These are phyloP conservation scores for Pyrenochaeta sp. DNA, from an alignment of 2,329 filamentous ascomycete genomes.

Conservation along the genomic window DNA sequence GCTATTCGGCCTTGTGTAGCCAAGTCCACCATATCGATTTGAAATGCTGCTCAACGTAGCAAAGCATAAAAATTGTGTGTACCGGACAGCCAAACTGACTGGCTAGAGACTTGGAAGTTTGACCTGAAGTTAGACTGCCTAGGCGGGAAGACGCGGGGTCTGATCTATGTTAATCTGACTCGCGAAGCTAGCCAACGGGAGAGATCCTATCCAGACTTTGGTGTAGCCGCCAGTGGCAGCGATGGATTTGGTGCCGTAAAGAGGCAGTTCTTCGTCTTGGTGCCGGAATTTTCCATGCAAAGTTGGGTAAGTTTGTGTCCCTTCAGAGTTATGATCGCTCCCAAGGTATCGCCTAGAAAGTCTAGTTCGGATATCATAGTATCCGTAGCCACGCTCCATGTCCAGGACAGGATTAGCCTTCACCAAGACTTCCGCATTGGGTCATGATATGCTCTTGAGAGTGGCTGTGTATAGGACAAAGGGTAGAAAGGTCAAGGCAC, in stretches of 20 bases:
- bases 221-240: slow-evolving; percentile 6
- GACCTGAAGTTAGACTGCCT: slow-evolving; percentile 1
- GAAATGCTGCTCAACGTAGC: slow-evolving; percentile 10
- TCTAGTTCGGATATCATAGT: slow-evolving; percentile 28
- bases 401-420: slow-evolving; percentile 9
- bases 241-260: slow-evolving; percentile 4
- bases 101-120: slow-evolving; percentile 15
- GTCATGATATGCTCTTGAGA: slow-evolving; percentile 2
- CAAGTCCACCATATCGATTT: slow-evolving; percentile 24
- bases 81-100: slow-evolving; percentile 1
- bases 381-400: slow-evolving; percentile 25
- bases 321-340: slow-evolving; percentile 21
- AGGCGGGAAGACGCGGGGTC: slow-evolving; percentile 1
- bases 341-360: slow-evolving; percentile 42
- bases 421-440: slow-evolving; percentile 16
- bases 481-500: background rate
- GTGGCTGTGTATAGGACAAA: slow-evolving; percentile 22
- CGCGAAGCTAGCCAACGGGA: slow-evolving; percentile 3
- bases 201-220: background rate
- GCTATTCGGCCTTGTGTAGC: slow-evolving; percentile 13
- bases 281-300: slow-evolving; percentile 14
- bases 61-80: background rate
- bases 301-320: slow-evolving; percentile 11
- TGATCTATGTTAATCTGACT: slow-evolving; percentile 2
- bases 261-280: slow-evolving; percentile 8